Evolutionary conservation across 176 grass and related monocot species (phyloP).

Genomic region (Zea luxurians): DNA sequence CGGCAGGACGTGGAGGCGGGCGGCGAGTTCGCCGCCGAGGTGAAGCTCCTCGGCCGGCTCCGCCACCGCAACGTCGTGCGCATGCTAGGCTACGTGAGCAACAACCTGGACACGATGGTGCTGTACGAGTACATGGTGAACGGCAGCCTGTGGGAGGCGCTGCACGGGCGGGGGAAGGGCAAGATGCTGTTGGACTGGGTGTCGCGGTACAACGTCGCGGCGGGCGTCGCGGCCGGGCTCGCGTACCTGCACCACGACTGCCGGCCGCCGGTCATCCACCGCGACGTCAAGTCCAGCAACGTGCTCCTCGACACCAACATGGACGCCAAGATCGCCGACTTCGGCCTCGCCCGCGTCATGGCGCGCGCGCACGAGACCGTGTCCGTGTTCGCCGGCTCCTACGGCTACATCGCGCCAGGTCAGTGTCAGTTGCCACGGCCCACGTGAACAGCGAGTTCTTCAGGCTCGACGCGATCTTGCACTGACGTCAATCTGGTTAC

Average conservation of each 20-base stretch:
- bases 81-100: slow-evolving; percentile 91
- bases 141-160: slow-evolving; percentile 90
- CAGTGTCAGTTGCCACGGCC: neutral
- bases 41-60: slow-evolving; percentile 78
- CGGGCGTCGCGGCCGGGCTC: slow-evolving; percentile 72
- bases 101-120: slow-evolving; percentile 87
- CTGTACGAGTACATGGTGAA: slow-evolving; percentile 97
- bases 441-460: neutral
- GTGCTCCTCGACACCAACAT: slow-evolving; percentile 85
- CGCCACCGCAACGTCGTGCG: slow-evolving; percentile 86
- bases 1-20: slow-evolving; percentile 34
- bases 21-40: slow-evolving; percentile 72
- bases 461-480: neutral
- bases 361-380: slow-evolving; percentile 70
- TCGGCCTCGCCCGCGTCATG: slow-evolving; percentile 90
- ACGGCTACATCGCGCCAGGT: slow-evolving; percentile 95
- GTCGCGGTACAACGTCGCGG: slow-evolving; percentile 84
- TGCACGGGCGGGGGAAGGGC: slow-evolving; percentile 61
- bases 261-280: slow-evolving; percentile 84
- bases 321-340: slow-evolving; percentile 87
- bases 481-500: neutral
- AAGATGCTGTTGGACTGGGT: slow-evolving; percentile 80
- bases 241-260: slow-evolving; percentile 97
- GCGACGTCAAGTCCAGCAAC: slow-evolving; percentile 95
- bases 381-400: slow-evolving; percentile 84